Conservation (phyloP, 108 stramenopile species). For the Stephanodiscus minutulus region DNA sequence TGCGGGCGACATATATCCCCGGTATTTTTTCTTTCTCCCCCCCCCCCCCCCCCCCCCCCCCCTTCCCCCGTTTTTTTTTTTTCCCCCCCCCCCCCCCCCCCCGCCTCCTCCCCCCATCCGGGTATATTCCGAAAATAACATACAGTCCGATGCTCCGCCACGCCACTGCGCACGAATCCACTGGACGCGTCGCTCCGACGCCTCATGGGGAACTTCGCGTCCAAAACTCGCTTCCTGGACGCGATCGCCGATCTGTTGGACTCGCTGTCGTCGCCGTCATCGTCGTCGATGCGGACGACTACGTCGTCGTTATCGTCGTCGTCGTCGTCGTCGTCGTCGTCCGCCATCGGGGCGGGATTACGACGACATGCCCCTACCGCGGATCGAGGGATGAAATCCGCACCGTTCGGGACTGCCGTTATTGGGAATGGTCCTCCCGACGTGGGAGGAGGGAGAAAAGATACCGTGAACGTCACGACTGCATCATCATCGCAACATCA, state of each 20-base stretch:
- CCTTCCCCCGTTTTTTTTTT: too few relatives aligned
- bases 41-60: background rate
- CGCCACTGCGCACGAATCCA: constrained; percentile 38
- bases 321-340: too few relatives aligned
- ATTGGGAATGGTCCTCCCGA: background rate
- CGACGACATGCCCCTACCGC: too few relatives aligned
- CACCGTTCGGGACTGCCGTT: too few relatives aligned
- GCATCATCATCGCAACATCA: too few relatives aligned
- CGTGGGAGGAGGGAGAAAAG: background rate
- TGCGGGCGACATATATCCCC: too few relatives aligned
- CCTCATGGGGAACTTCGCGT: constrained; percentile 33
- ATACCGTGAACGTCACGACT: background rate
- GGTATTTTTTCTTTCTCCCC: too few relatives aligned
- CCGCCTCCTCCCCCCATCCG: too few relatives aligned
- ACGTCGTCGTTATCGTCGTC: background rate
- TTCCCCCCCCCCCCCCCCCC: too few relatives aligned
- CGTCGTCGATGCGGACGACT: constrained; percentile 20
- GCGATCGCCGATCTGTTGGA: constrained; percentile 38
- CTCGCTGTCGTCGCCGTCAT: constrained; percentile 29
- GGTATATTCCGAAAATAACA: background rate
- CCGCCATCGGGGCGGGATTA: too few relatives aligned
- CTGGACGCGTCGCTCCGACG: constrained; percentile 23
- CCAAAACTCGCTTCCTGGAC: constrained; percentile 36
- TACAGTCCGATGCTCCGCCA: constrained; percentile 30
- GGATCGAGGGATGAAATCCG: too few relatives aligned